phyloP scores from a whole-genome alignment of 139 green algal species.

The Micromonas pusilla region DNA sequence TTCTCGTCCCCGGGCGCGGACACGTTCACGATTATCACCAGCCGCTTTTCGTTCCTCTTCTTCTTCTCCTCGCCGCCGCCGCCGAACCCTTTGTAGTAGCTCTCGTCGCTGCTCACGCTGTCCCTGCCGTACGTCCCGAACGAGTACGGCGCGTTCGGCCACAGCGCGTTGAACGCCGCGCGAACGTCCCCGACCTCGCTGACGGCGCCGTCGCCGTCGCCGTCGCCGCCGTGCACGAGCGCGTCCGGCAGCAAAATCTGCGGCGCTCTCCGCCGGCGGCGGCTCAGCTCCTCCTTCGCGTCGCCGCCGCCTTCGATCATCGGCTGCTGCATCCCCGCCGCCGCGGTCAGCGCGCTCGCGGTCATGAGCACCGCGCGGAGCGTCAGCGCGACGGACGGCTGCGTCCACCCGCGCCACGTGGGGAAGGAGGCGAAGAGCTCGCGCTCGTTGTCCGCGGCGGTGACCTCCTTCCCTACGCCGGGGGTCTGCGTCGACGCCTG shows the following conservation, averaged over 20 bases:
- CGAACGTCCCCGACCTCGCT: not conserved
- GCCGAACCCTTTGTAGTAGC: not conserved
- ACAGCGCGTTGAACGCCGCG: not conserved
- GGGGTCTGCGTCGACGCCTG: not conserved
- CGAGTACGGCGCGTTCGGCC: constrained; percentile 6
- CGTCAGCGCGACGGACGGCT: constrained; percentile 5
- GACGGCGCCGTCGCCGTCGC: too few relatives aligned
- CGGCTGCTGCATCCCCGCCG: not conserved
- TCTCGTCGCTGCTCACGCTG: not conserved
- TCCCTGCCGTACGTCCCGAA: not conserved
- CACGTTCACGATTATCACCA: constrained; percentile 7
- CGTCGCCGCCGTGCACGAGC: too few relatives aligned
- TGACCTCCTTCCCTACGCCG: not conserved
- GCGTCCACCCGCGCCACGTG: not conserved
- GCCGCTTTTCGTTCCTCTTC: not conserved
- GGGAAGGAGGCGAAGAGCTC: not conserved
- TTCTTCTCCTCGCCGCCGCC: not conserved
- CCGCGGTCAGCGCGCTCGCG: not conserved
- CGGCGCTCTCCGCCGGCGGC: not conserved
- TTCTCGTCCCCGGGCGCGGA: constrained; percentile 11
- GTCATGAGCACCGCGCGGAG: constrained; percentile 15
- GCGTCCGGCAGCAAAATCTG: not conserved
- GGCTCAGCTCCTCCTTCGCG: not conserved
- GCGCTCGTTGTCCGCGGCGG: not conserved
- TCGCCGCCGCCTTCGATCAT: not conserved